Evolutionary conservation across 768 basidiomycete genomes (phyloP).

Genomic region (Tricholoma flavovirens): DNA sequence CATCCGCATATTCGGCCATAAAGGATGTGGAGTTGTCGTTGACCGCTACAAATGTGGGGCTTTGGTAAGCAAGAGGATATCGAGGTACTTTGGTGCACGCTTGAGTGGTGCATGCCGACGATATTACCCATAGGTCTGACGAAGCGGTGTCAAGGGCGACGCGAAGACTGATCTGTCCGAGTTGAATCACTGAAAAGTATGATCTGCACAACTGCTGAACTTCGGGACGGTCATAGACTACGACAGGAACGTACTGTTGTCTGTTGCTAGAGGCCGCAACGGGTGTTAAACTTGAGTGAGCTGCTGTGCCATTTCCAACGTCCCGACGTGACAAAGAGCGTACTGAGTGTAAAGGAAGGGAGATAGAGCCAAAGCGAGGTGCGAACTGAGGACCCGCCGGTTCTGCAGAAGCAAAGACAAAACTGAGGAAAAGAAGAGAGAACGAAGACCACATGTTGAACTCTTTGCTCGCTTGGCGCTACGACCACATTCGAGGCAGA

Average conservation of each 20-base stretch:
- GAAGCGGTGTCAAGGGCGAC: constrained; percentile 73
- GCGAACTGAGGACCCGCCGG: constrained; percentile 16
- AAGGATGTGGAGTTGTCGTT: constrained; percentile 59
- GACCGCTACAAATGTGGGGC: constrained; percentile 57
- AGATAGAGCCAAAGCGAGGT: constrained; percentile 23
- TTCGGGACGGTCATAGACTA: constrained; percentile 5
- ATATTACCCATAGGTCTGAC: constrained; percentile 65
- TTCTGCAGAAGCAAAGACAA: constrained; percentile 13
- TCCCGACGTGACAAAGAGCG: constrained; percentile 12
- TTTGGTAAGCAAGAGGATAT: constrained; percentile 64
- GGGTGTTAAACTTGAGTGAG: constrained; percentile 33
- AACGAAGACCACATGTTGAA: constrained; percentile 13
- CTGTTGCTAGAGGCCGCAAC: constrained; percentile 42
- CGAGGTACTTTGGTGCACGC: constrained; percentile 55
- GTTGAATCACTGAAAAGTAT: constrained; percentile 57
- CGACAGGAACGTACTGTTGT: constrained; percentile 27
- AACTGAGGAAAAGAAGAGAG: constrained; percentile 2
- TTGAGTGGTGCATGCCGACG: constrained; percentile 53
- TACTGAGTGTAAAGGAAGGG: constrained; percentile 18
- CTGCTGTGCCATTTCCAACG: constrained; percentile 24
- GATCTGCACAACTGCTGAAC: constrained; percentile 38
- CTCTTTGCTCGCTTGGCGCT: not conserved
- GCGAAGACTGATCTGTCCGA: constrained; percentile 61
- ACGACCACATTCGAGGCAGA: constrained; percentile 11
- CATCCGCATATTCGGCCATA: constrained; percentile 58